A percentile compares a stretch with the other conserved stretches of the same genome.
Evolutionary conservation across 371 early-diverging fungal genomes (phyloP).

Genomic region (Actinomucor elegans): DNA sequence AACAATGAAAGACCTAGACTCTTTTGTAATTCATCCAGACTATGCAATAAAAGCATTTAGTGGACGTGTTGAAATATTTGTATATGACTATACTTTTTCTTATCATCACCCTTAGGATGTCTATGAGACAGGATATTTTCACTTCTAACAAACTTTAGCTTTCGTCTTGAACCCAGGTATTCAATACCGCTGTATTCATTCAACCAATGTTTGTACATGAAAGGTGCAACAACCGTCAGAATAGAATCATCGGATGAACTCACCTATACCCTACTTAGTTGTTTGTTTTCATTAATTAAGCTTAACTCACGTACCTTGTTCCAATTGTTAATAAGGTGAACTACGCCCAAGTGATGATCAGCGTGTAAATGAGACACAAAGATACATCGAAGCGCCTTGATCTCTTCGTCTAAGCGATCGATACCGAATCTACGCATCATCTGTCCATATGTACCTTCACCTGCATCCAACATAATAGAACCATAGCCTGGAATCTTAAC

Average conservation of each 20-base stretch:
- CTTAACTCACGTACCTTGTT: conserved; percentile 42
- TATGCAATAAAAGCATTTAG: not conserved
- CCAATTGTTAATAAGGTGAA: conserved; percentile 70
- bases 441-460: conserved; percentile 97
- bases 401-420: conserved; percentile 36
- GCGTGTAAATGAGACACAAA: conserved; percentile 98
- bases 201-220: conserved; percentile 61
- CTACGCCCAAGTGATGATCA: conserved; percentile 97
- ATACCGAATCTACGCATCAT: conserved; percentile 78
- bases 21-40: conserved; percentile 34
- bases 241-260: conserved; percentile 1
- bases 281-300: not conserved
- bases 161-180: conserved; percentile 48
- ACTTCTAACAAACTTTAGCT: conserved; percentile 28
- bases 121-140: conserved; percentile 31
- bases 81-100: conserved; percentile 11
- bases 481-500: conserved; percentile 63
- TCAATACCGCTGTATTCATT: conserved; percentile 71
- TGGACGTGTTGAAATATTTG: too few relatives aligned
- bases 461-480: conserved; percentile 89
- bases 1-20: conserved; percentile 54
- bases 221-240: conserved; percentile 68
- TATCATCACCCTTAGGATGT: not conserved
- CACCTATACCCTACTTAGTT: not conserved
- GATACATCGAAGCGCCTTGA: conserved; percentile 67